Percentiles rank a stretch among this genome's conserved stretches.
Conservation (phyloP, 306 rosid genomes). For the Acmispon strigosus region DNA sequence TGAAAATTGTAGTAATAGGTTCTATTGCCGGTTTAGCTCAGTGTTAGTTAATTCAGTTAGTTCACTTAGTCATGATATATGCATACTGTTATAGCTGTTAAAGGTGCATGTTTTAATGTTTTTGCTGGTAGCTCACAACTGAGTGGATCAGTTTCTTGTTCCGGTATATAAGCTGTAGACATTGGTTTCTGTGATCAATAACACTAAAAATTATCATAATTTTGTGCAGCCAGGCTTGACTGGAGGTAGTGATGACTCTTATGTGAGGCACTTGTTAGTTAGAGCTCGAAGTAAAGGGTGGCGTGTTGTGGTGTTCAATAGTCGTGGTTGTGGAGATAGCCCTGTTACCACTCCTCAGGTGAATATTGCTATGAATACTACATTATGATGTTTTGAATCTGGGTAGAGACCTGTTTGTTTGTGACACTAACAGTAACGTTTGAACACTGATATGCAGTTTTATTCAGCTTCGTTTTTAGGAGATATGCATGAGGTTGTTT, state of each 20-base stretch:
- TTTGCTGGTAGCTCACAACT: too few relatives aligned
- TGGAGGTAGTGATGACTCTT: conserved; percentile 77
- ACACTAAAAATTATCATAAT: too few relatives aligned
- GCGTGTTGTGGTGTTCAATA: conserved; percentile 86
- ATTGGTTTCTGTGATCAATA: too few relatives aligned
- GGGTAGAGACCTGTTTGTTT: background rate
- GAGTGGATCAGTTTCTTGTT: too few relatives aligned
- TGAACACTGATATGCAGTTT: conserved; percentile 63
- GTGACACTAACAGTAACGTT: background rate
- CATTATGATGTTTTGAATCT: background rate
- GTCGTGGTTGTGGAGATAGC: conserved; percentile 86
- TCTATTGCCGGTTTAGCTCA: too few relatives aligned
- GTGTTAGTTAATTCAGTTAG: too few relatives aligned
- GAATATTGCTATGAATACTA: background rate
- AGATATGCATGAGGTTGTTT: conserved; percentile 72
- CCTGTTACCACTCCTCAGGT: conserved; percentile 96
- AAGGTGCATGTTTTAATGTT: too few relatives aligned
- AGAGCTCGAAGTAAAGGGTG: conserved; percentile 71
- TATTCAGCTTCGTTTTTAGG: conserved; percentile 95
- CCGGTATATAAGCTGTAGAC: too few relatives aligned
- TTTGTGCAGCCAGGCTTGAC: conserved; percentile 88
- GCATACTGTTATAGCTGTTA: too few relatives aligned
- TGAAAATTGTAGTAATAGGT: background rate
- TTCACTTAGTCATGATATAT: too few relatives aligned
- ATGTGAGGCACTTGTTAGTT: conserved; percentile 75